Conservation (phyloP, 2,329 filamentous ascomycete genomes). For the Mariannaea sp. region DNA sequence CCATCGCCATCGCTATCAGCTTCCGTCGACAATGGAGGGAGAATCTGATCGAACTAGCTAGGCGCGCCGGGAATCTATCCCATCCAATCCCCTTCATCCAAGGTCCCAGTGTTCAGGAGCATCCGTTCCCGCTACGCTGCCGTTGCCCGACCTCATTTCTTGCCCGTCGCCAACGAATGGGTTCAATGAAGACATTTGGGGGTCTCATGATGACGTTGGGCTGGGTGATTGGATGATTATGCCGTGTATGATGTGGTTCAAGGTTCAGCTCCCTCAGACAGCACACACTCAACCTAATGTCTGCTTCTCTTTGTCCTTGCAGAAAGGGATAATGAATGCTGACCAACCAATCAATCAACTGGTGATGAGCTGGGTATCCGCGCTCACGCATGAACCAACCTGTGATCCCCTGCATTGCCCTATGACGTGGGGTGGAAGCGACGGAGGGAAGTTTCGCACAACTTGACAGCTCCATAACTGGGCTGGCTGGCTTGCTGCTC, state of each 20-base stretch:
- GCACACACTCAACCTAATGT: background rate
- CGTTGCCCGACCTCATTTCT: too few relatives aligned
- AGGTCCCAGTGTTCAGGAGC: slow-evolving; percentile 17
- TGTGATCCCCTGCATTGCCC: slow-evolving; percentile 2
- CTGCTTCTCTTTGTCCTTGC: background rate
- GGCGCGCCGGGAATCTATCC: background rate
- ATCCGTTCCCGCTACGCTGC: slow-evolving; percentile 2
- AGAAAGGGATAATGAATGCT: background rate
- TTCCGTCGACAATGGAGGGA: background rate
- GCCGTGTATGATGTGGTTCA: background rate
- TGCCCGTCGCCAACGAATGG: too few relatives aligned
- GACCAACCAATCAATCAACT: too few relatives aligned
- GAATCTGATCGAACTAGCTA: slow-evolving; percentile 10
- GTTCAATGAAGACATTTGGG: too few relatives aligned
- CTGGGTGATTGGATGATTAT: too few relatives aligned
- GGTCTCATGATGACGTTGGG: too few relatives aligned
- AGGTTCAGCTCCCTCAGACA: slow-evolving; percentile 7
- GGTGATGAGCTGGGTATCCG: background rate
- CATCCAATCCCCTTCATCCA: background rate
- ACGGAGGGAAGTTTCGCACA: background rate
- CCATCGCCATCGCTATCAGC: too few relatives aligned
- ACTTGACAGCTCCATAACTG: background rate
- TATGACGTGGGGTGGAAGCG: background rate
- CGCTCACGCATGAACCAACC: slow-evolving; percentile 15
- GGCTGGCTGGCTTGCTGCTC: too few relatives aligned